Conservation (phyloP, 2,329 filamentous ascomycete genomes). For the Aspergillus pseudoglaucus region DNA sequence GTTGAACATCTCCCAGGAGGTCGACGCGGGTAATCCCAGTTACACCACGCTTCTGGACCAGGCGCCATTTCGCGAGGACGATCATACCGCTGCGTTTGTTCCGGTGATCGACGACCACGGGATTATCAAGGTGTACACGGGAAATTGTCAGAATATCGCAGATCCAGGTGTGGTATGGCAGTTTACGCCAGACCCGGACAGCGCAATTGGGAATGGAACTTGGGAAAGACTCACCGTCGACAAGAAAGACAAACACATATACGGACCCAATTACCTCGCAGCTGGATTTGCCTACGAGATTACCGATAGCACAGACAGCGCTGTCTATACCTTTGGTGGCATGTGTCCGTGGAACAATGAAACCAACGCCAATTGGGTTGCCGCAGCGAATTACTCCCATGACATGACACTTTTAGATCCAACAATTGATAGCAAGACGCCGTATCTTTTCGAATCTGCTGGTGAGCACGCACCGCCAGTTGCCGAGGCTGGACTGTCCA, state of each 20-base stretch:
- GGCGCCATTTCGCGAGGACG: slow-evolving; percentile 26
- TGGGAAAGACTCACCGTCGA: slow-evolving; percentile 45
- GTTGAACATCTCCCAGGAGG: slow-evolving; percentile 56
- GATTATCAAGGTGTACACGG: slow-evolving; percentile 66
- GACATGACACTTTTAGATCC: slow-evolving; percentile 58
- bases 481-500: slow-evolving; percentile 77
- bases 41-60: slow-evolving; percentile 23
- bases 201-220: slow-evolving; percentile 44
- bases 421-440: slow-evolving; percentile 11
- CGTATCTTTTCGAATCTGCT: slow-evolving; percentile 43
- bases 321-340: slow-evolving; percentile 70
- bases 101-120: slow-evolving; percentile 62
- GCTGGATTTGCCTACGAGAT: slow-evolving; percentile 61
- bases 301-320: slow-evolving; percentile 46
- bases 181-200: slow-evolving; percentile 47
- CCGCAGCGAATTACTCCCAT: slow-evolving; percentile 69
- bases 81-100: slow-evolving; percentile 58
- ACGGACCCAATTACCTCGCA: slow-evolving; percentile 52
- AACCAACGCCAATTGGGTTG: slow-evolving; percentile 55
- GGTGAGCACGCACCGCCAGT: slow-evolving; percentile 59
- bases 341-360: slow-evolving; percentile 63
- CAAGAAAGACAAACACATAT: slow-evolving; percentile 26
- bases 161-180: slow-evolving; percentile 59
- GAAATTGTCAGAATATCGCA: slow-evolving; percentile 57
- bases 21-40: slow-evolving; percentile 44